Percentiles rank a stretch among this genome's conserved stretches.
These are phyloP conservation scores for Rhinocladiella mackenziei DNA, from an alignment of 2,329 filamentous ascomycete genomes.

Conservation along the genomic window DNA sequence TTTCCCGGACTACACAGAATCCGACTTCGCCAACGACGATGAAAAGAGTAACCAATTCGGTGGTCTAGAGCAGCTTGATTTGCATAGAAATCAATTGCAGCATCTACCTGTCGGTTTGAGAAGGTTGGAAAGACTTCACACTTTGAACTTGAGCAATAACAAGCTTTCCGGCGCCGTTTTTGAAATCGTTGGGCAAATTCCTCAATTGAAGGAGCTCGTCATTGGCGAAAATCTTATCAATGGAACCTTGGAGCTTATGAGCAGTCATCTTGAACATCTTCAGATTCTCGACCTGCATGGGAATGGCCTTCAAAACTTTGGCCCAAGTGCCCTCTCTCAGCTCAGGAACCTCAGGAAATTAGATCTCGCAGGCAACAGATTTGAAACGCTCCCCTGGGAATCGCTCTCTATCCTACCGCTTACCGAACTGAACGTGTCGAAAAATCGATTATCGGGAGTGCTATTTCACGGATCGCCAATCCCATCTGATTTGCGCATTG, in stretches of 20 bases:
- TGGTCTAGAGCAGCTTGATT: slow-evolving; percentile 72
- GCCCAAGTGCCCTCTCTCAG: slow-evolving; percentile 59
- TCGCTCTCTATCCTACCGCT: slow-evolving; percentile 16
- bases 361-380: slow-evolving; percentile 72
- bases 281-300: slow-evolving; percentile 77
- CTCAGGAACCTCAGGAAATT: slow-evolving; percentile 68
- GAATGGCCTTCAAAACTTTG: slow-evolving; percentile 69
- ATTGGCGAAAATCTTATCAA: slow-evolving; percentile 72
- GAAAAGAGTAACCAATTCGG: slow-evolving; percentile 73
- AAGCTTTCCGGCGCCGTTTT: slow-evolving; percentile 68
- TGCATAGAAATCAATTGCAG: slow-evolving; percentile 78
- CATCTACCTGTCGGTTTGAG: slow-evolving; percentile 71
- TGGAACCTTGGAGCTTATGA: slow-evolving; percentile 61
- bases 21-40: slow-evolving; percentile 59
- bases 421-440: slow-evolving; percentile 67
- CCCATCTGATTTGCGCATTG: slow-evolving; percentile 69
- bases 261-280: slow-evolving; percentile 63
- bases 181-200: slow-evolving; percentile 69
- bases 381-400: slow-evolving; percentile 60
- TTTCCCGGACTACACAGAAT: slow-evolving; percentile 67
- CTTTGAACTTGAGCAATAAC: slow-evolving; percentile 82
- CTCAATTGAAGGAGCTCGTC: slow-evolving; percentile 70
- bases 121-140: slow-evolving; percentile 68
- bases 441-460: slow-evolving; percentile 62
- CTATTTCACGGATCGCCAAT: slow-evolving; percentile 34